Conservation (phyloP, 2,329 filamentous ascomycete genomes). For the Aspergillus sp. region DNA sequence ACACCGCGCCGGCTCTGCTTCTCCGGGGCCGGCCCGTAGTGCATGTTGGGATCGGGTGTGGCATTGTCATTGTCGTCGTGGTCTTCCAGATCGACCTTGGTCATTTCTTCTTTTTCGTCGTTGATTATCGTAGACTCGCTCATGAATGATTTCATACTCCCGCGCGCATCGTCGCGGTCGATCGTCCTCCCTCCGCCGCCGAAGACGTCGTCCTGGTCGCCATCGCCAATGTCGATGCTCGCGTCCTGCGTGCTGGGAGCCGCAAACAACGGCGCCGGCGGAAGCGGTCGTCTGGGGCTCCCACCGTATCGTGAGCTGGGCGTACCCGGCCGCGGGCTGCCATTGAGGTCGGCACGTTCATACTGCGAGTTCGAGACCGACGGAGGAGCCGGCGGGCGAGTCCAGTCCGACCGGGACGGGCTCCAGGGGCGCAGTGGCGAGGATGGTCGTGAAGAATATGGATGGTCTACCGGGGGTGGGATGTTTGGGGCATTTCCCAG, state of each 20-base stretch:
- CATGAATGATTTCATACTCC: constrained; percentile 51
- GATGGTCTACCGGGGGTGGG: constrained; percentile 29
- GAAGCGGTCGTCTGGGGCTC: constrained; percentile 75
- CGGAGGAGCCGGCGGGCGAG: constrained; percentile 63
- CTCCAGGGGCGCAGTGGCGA: constrained; percentile 44
- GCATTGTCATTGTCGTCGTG: constrained; percentile 35
- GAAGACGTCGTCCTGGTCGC: constrained; percentile 67
- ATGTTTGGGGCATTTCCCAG: constrained; percentile 34
- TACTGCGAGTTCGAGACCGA: constrained; percentile 56
- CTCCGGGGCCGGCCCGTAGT: constrained; percentile 79
- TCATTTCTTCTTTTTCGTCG: constrained; percentile 40
- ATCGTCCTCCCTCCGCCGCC: constrained; percentile 37
- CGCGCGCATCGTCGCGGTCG: constrained; percentile 44
- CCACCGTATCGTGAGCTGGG: constrained; percentile 82
- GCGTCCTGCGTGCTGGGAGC: constrained; percentile 37
- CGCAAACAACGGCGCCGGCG: constrained; percentile 78
- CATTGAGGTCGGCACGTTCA: constrained; percentile 81
- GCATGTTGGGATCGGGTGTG: constrained; percentile 52
- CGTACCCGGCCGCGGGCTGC: constrained; percentile 80
- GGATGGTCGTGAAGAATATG: constrained; percentile 28
- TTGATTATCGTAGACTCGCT: constrained; percentile 51
- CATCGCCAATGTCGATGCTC: constrained; percentile 44
- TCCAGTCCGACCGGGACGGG: constrained; percentile 45
- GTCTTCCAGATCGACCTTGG: constrained; percentile 38
- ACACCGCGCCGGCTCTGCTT: constrained; percentile 82